Evolutionary conservation across 23 red algal genomes (phyloP), one percentile per base, ranked within the genome.

Genomic region (Gracilariopsis chorda): DNA sequence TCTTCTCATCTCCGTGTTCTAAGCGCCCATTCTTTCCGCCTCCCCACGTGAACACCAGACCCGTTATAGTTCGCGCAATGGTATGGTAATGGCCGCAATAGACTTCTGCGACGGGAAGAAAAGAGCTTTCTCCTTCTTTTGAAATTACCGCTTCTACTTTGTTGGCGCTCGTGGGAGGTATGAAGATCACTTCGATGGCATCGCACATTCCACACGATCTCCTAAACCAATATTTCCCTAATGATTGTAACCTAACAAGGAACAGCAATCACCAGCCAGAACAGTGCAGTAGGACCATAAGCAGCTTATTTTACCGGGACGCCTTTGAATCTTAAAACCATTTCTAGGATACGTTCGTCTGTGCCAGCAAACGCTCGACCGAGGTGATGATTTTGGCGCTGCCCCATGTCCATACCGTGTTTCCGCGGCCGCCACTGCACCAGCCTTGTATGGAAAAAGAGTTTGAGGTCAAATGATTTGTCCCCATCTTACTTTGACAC

Each of bases 21-120:
- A 99, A 77, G 19, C 97, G 77, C 4, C 97, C 97, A 48, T 99
- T 99, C 57, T 99, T 99, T 25, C 97, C 97, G 7, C 97, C 97
- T 7, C 97, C 97, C 97, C 97, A 99, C 40, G 93, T 90, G 40
- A 87, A 99, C 25, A 99, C 93, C 1, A 65, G 33, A 30, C 97
- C 97, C 39, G 51, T 80, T 4, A 29, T 63, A 23, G 90, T 87
- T 23, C 92, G 48, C 46, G 97, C 97, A 40, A 96, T 84, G 9
- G 88, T 90, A 78, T 99, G 97, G 78, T 99, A 99, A 13, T 93
- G 78, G 32, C 93, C 97, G 27, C 93, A 96, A 46, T 77, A 83
- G 46, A 94, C 92, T 20, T 91, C 82, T 4, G 60, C 48, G 7
- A 89, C 85, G 13, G 67, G 69, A 27, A 89, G 41, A 27, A 48